phyloP scores from a whole-genome alignment of 176 grass and related monocot species.

The Leersia perrieri region DNA sequence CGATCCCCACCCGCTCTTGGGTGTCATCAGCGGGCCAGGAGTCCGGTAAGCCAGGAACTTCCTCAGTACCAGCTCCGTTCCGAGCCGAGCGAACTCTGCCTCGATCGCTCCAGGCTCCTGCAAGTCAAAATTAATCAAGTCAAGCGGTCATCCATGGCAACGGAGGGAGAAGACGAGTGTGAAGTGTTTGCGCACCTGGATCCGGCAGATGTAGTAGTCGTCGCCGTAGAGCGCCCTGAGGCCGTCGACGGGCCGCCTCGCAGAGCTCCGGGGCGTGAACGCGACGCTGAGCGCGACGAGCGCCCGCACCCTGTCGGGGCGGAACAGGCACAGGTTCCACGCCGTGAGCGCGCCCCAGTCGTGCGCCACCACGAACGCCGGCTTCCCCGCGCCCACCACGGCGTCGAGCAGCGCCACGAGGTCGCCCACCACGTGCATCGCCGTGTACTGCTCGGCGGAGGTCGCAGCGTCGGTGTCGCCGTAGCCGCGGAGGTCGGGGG shows the following conservation, averaged over 20 bases:
- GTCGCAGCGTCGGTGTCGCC: slow-evolving; percentile 20
- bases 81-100: slow-evolving; percentile 55
- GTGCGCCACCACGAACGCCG: slow-evolving; percentile 60
- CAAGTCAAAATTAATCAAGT: neutral
- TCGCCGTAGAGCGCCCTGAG: slow-evolving; percentile 48
- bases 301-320: slow-evolving; percentile 52
- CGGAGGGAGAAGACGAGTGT: neutral
- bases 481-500: slow-evolving; percentile 39
- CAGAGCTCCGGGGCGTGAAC: slow-evolving; percentile 42
- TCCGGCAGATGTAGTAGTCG: slow-evolving; percentile 60
- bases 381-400: slow-evolving; percentile 17
- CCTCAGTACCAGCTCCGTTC: slow-evolving; percentile 44
- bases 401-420: slow-evolving; percentile 31
- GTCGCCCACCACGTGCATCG: slow-evolving; percentile 38
- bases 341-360: slow-evolving; percentile 63
- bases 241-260: slow-evolving; percentile 34
- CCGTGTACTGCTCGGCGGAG: slow-evolving; percentile 10
- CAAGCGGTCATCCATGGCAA: neutral
- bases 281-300: slow-evolving; percentile 54
- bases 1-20: slow-evolving; percentile 60
- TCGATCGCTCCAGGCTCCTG: slow-evolving; percentile 62
- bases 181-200: slow-evolving; percentile 34
- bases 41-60: slow-evolving; percentile 47
- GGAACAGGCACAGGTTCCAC: slow-evolving; percentile 57
- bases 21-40: slow-evolving; percentile 43